Conservation (phyloP, 176 grass and related monocot genomes). For the Oryza nivara region DNA sequence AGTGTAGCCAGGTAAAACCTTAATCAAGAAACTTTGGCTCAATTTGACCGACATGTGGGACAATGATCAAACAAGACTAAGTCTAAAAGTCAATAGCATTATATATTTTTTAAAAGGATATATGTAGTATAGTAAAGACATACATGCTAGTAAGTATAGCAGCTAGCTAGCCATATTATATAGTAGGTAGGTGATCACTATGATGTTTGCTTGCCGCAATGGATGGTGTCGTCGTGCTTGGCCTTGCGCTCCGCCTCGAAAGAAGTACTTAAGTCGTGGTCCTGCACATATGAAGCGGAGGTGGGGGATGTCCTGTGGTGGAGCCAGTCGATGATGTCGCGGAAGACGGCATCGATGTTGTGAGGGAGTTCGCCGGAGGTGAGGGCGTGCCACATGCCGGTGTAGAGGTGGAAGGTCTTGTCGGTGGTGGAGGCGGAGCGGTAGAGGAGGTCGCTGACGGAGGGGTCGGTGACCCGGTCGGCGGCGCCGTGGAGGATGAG, state of each 20-base stretch:
- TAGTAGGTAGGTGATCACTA: too few species aligned
- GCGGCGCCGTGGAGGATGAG: constrained; percentile 69
- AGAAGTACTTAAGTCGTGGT: too few species aligned
- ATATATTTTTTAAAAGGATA: too few species aligned
- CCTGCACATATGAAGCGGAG: not conserved
- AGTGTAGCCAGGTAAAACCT: too few species aligned
- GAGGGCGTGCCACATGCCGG: constrained; percentile 78
- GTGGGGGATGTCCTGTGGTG: constrained; percentile 36
- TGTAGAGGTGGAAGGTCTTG: constrained; percentile 71
- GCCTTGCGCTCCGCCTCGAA: constrained; percentile 47
- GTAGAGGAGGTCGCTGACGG: constrained; percentile 53
- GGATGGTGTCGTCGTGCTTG: constrained; percentile 24
- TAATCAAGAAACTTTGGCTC: too few species aligned
- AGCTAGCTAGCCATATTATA: too few species aligned
- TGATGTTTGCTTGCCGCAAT: not conserved
- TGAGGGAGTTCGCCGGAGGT: constrained; percentile 62
- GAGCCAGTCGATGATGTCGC: constrained; percentile 64
- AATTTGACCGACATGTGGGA: too few species aligned
- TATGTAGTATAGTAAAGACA: too few species aligned
- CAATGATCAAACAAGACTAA: too few species aligned
- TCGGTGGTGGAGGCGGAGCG: constrained; percentile 51
- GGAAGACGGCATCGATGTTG: constrained; percentile 49
- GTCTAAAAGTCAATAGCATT: too few species aligned
- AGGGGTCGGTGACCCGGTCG: constrained; percentile 71
- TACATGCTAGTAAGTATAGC: too few species aligned